Evolutionary conservation across 768 basidiomycete genomes (phyloP), one percentile per base, ranked within the genome.

Genomic region (Tricholoma terreum): DNA sequence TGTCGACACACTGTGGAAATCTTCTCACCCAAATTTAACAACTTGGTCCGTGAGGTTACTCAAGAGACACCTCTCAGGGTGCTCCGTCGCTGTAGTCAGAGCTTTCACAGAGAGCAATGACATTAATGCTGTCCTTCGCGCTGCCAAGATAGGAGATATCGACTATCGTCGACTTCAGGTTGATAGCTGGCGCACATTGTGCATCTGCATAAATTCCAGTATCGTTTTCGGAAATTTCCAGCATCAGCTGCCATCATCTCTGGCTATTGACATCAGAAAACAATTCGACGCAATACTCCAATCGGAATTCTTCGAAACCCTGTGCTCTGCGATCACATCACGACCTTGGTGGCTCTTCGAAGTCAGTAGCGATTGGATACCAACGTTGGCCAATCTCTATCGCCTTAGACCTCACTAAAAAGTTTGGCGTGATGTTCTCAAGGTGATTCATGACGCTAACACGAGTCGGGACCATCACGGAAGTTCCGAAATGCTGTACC

Each of bases 281-380:
- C 58, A 61, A 43, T 55, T 75, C 22, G 69, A 75, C 34, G 54
- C 57, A 6, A 64, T 77, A 14, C 73, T 76, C 61, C 58, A 66
- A 22, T 76, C 75, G n/a, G 68, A 73, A 52, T 73, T 77, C 56
- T 74, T 77, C 65, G 65, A 72, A 6, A 69, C 69, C 2, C 58
- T 76, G 15, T 67, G 70, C 38, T 60, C 67, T 12, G 57, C 70
- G 3, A 59, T 77, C 4, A 63, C 61, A 1, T 65, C 66, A 11
- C 68, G 71, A 4, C 65, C 67, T 19, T 77, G 74, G 75, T 76
- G 75, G 75, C 55, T 75, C 1, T 63, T 70, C 6, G 77, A 77
- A 52, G 71, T 75, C 12, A 70, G 68, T 9, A 67, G 69, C 12
- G 65, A 69, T 19, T 78, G 76, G 76, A 56, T 72, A n/a, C 71